These are phyloP conservation scores for Pascua guehoae DNA, from an alignment of 1,284 basidiomycete genomes.

Conservation along the genomic window DNA sequence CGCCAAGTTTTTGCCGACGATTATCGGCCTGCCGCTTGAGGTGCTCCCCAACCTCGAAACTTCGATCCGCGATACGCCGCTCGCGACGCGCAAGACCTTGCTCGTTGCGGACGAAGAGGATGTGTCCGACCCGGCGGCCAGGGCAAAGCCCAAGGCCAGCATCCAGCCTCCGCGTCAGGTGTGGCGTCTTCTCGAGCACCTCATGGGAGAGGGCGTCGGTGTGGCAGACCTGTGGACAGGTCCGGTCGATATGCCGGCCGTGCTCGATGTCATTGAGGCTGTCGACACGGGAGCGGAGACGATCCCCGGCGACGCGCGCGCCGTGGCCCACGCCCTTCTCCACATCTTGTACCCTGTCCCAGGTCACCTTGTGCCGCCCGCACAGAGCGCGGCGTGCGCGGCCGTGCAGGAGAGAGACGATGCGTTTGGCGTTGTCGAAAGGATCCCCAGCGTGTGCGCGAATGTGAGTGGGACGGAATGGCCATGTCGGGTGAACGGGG, in stretches of 20 bases:
- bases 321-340: conserved; percentile 24
- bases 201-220: conserved; percentile 31
- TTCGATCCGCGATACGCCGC: conserved; percentile 21
- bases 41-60: conserved; percentile 23
- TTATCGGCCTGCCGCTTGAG: conserved; percentile 31
- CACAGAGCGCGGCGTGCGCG: conserved; percentile 14
- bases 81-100: conserved; percentile 28
- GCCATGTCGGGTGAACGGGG: conserved; percentile 6
- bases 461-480: conserved; percentile 26
- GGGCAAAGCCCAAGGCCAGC: background rate
- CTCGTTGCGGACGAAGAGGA: background rate
- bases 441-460: conserved; percentile 29
- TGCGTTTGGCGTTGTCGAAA: conserved; percentile 40
- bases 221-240: conserved; percentile 23
- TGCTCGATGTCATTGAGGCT: conserved; percentile 26
- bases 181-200: conserved; percentile 38
- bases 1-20: conserved; percentile 30
- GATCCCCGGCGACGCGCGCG: conserved; percentile 1
- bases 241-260: conserved; percentile 4
- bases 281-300: conserved; percentile 13
- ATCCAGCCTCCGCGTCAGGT: conserved; percentile 32
- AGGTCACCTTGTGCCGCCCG: conserved; percentile 24
- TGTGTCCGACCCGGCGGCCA: background rate
- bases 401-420: conserved; percentile 29
- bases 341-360: conserved; percentile 30